A percentile compares a stretch with the other conserved stretches of the same genome.
phyloP scores from a whole-genome alignment of 116 monocot genomes.

The Posidonia oceanica region DNA sequence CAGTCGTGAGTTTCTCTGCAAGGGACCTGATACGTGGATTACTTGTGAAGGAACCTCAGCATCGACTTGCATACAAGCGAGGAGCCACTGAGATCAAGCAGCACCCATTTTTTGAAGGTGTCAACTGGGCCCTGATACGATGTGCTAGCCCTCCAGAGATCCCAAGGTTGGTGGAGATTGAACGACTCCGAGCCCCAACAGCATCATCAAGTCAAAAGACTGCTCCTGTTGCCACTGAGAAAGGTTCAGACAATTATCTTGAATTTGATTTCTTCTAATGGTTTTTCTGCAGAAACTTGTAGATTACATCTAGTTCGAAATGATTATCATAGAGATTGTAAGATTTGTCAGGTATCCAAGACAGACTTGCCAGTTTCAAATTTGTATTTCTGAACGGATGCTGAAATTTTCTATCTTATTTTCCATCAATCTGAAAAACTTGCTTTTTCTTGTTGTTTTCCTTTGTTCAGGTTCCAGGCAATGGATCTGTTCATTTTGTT shows the following conservation, averaged over 20 bases:
- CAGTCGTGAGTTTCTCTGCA: constrained; percentile 39
- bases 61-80: constrained; percentile 51
- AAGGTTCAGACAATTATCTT: constrained; percentile 31
- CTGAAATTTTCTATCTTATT: constrained; percentile 6
- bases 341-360: not conserved
- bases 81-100: constrained; percentile 75
- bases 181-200: constrained; percentile 3
- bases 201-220: constrained; percentile 29
- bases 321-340: not conserved
- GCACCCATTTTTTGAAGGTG: constrained; percentile 59
- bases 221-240: constrained; percentile 4
- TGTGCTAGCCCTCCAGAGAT: constrained; percentile 53
- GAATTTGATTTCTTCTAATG: constrained; percentile 67
- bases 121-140: constrained; percentile 63
- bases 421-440: too few species aligned
- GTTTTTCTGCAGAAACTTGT: not conserved
- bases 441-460: not conserved
- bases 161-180: constrained; percentile 35
- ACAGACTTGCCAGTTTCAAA: not conserved
- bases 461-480: too few species aligned
- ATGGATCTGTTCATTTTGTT: too few species aligned
- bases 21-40: constrained; percentile 53
- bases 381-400: constrained; percentile 1
- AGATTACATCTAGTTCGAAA: not conserved
- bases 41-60: constrained; percentile 66